These are phyloP conservation scores for Didymella pinodella DNA, from an alignment of 2,329 filamentous ascomycete genomes.

Conservation along the genomic window DNA sequence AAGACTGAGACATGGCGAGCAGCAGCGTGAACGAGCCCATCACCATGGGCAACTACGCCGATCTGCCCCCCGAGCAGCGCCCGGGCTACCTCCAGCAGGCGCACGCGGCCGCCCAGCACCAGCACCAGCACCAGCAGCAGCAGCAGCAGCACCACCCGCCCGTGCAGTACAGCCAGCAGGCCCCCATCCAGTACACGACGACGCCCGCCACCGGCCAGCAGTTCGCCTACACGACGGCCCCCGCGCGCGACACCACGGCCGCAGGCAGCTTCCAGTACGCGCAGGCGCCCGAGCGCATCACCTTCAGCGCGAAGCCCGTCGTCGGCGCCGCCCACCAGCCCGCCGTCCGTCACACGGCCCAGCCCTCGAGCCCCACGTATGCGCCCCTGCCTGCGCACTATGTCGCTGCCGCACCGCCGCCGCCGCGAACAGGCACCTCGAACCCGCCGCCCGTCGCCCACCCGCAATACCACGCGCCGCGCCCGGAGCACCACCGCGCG, in stretches of 20 bases:
- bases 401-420: constrained; percentile 33
- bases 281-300: constrained; percentile 51
- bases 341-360: constrained; percentile 39
- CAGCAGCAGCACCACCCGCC: constrained; percentile 26
- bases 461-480: constrained; percentile 41
- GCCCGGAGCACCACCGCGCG: constrained; percentile 37
- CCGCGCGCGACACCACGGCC: constrained; percentile 31
- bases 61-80: constrained; percentile 55
- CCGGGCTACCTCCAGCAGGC: constrained; percentile 49
- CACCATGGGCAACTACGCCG: constrained; percentile 56
- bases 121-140: constrained; percentile 15
- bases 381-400: constrained; percentile 32
- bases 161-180: constrained; percentile 22
- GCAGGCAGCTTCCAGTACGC: constrained; percentile 51
- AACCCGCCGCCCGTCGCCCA: constrained; percentile 25
- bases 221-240: constrained; percentile 40
- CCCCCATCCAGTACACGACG: constrained; percentile 45
- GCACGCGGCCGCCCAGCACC: constrained; percentile 30
- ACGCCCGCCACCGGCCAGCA: constrained; percentile 25
- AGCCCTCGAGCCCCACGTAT: constrained; percentile 34
- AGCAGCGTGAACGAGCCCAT: constrained; percentile 39
- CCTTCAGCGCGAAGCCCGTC: constrained; percentile 53
- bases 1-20: constrained; percentile 44
- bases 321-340: constrained; percentile 22
- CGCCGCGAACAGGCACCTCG: constrained; percentile 1